Evolutionary conservation across 257 asterid genomes (phyloP).

Genomic region (Datura wrightii): DNA sequence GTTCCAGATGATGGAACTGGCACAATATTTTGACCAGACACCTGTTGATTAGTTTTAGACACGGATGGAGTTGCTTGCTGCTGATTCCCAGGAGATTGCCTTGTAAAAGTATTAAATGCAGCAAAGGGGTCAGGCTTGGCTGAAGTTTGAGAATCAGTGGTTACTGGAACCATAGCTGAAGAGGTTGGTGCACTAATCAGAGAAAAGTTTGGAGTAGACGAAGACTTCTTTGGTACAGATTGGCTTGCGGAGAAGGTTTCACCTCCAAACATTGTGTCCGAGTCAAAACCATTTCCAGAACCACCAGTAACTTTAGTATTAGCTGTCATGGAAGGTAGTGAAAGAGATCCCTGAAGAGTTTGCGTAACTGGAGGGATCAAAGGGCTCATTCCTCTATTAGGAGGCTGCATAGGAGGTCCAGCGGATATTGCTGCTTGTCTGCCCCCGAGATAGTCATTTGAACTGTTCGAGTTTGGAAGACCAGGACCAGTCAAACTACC

Average conservation of each 20-base stretch:
- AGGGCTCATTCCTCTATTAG: conserved; percentile 54
- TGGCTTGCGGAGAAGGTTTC: conserved; percentile 67
- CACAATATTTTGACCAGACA: conserved; percentile 59
- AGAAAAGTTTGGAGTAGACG: conserved; percentile 56
- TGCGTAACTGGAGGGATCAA: conserved; percentile 49
- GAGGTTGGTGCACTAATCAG: conserved; percentile 53
- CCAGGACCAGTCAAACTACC: conserved; percentile 50
- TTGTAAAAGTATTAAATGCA: conserved; percentile 62
- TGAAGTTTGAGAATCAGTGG: conserved; percentile 55
- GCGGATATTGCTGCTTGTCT: conserved; percentile 39
- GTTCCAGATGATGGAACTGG: conserved; percentile 57
- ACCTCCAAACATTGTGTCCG: conserved; percentile 60
- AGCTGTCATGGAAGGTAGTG: conserved; percentile 50
- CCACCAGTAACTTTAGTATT: conserved; percentile 54
- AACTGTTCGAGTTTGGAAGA: conserved; percentile 52
- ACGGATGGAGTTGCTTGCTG: conserved; percentile 56
- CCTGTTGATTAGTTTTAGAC: conserved; percentile 66
- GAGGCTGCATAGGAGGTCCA: conserved; percentile 51
- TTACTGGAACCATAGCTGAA: conserved; percentile 58
- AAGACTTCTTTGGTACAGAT: conserved; percentile 52
- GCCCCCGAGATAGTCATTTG: conserved; percentile 54
- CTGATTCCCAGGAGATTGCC: conserved; percentile 60
- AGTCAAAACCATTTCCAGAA: conserved; percentile 55
- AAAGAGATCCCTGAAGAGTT: conserved; percentile 54
- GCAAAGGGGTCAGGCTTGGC: conserved; percentile 77